Percentiles rank a stretch among this genome's conserved stretches.
phyloP scores from a whole-genome alignment of 345 rosid genomes.

The Ceriops tagal region DNA sequence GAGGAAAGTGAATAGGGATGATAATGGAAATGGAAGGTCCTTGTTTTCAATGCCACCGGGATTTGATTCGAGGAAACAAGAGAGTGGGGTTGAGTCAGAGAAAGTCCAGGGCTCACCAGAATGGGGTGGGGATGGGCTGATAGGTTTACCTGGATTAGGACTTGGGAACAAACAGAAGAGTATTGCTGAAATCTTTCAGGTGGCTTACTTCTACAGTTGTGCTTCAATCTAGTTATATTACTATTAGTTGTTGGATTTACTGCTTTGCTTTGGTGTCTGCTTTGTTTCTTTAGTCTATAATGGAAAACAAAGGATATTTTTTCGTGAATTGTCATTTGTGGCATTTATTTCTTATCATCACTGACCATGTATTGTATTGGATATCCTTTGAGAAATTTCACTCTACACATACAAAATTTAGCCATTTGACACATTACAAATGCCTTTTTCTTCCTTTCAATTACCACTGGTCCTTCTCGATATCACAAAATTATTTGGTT shows the following conservation, averaged over 20 bases:
- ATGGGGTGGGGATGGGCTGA: constrained; percentile 79
- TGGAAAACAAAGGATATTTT: neutral
- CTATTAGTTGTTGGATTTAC: neutral
- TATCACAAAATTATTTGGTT: neutral
- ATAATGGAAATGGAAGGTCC: constrained; percentile 43
- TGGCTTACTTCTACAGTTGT: constrained; percentile 22
- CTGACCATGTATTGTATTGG: constrained; percentile 1
- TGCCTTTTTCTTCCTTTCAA: neutral
- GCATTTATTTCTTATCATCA: neutral
- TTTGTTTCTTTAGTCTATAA: neutral
- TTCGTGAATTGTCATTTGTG: constrained; percentile 2
- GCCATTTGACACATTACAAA: constrained; percentile 6
- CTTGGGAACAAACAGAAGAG: constrained; percentile 72
- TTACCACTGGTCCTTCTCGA: neutral
- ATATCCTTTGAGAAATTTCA: constrained; percentile 5
- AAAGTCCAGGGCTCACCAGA: constrained; percentile 43
- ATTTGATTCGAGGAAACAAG: constrained; percentile 64
- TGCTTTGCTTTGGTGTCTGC: neutral
- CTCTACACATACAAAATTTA: neutral
- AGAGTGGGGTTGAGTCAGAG: constrained; percentile 40
- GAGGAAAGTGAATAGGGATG: constrained; percentile 49
- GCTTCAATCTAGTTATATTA: neutral
- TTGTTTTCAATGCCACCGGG: constrained; percentile 75
- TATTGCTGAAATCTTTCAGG: constrained; percentile 81
- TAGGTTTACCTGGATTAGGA: constrained; percentile 66